Evolutionary conservation across 108 stramenopile species (phyloP).

Genomic region (Pseudonitzschia delicatissima): DNA sequence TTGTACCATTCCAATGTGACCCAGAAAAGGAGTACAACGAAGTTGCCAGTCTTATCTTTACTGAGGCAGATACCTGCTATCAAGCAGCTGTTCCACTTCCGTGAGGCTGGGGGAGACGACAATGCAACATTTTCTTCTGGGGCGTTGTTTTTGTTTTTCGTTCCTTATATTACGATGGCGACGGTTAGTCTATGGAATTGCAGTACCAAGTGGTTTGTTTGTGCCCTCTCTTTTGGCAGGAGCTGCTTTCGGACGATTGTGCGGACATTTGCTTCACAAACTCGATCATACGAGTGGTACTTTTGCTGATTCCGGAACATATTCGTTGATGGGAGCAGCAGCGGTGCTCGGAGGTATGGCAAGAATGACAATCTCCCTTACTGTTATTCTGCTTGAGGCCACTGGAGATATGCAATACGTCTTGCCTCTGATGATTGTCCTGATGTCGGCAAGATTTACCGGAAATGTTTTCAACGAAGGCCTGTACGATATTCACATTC

Average conservation of each 20-base stretch:
- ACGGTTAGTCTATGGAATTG: constrained; percentile 90
- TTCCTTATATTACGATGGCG: constrained; percentile 86
- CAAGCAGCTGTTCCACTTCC: constrained; percentile 94
- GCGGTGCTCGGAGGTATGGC: constrained; percentile 96
- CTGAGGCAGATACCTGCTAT: constrained; percentile 94
- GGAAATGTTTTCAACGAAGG: constrained; percentile 98
- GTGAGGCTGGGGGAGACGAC: constrained; percentile 89
- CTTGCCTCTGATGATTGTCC: constrained; percentile 96
- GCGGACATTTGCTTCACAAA: constrained; percentile 94
- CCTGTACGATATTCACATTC: constrained; percentile 96
- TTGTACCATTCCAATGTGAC: constrained; percentile 89
- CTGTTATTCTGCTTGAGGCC: constrained; percentile 95
- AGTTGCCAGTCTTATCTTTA: constrained; percentile 92
- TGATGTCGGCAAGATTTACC: constrained; percentile 94
- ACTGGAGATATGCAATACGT: constrained; percentile 99
- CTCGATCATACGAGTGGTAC: constrained; percentile 93
- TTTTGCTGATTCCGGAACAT: constrained; percentile 97
- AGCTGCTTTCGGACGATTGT: constrained; percentile 90
- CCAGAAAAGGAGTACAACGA: constrained; percentile 95
- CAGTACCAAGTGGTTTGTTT: constrained; percentile 91
- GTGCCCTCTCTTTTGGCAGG: constrained; percentile 86
- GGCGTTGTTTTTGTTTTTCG: constrained; percentile 91
- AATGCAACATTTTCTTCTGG: constrained; percentile 88
- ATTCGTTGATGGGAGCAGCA: constrained; percentile 95
- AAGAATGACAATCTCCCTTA: constrained; percentile 98